phyloP scores from a whole-genome alignment of 352 stramenopile genomes.

The Phytophthora tubulina region DNA sequence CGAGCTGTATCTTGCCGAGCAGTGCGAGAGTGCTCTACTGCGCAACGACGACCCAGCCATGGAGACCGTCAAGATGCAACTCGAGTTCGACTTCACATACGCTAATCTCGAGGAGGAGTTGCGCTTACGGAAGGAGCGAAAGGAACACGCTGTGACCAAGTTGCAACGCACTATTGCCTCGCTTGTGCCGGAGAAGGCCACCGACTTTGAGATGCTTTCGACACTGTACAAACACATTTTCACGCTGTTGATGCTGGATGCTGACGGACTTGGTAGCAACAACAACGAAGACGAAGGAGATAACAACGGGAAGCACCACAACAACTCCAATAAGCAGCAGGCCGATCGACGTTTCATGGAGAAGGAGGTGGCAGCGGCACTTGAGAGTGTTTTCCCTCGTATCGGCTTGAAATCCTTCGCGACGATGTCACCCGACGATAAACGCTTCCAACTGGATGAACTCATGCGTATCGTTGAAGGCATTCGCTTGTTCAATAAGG shows the following conservation, averaged over 20 bases:
- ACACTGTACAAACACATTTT: slow-evolving; percentile 93
- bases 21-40: slow-evolving; percentile 79
- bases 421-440: slow-evolving; percentile 91
- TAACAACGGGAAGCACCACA: slow-evolving; percentile 23
- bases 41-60: slow-evolving; percentile 84
- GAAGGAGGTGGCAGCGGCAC: slow-evolving; percentile 89
- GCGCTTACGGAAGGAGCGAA: slow-evolving; percentile 58
- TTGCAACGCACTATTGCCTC: slow-evolving; percentile 82
- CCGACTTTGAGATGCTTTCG: slow-evolving; percentile 93
- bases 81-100: slow-evolving; percentile 94
- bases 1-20: slow-evolving; percentile 79
- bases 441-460: slow-evolving; percentile 91
- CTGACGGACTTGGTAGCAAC: slow-evolving; percentile 35
- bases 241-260: slow-evolving; percentile 83
- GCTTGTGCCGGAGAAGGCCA: slow-evolving; percentile 78
- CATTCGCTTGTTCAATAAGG: slow-evolving; percentile 95
- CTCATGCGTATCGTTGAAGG: slow-evolving; percentile 92
- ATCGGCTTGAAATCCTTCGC: slow-evolving; percentile 95
- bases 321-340: slow-evolving; percentile 46
- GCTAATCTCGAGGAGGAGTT: slow-evolving; percentile 85
- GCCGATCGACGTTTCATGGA: slow-evolving; percentile 77
- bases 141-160: slow-evolving; percentile 66
- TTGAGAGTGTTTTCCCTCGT: slow-evolving; percentile 96
- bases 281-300: slow-evolving; percentile 32
- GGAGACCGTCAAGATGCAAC: slow-evolving; percentile 96